Conservation (phyloP, 306 rosid genomes). For the Sophora flavescens region DNA sequence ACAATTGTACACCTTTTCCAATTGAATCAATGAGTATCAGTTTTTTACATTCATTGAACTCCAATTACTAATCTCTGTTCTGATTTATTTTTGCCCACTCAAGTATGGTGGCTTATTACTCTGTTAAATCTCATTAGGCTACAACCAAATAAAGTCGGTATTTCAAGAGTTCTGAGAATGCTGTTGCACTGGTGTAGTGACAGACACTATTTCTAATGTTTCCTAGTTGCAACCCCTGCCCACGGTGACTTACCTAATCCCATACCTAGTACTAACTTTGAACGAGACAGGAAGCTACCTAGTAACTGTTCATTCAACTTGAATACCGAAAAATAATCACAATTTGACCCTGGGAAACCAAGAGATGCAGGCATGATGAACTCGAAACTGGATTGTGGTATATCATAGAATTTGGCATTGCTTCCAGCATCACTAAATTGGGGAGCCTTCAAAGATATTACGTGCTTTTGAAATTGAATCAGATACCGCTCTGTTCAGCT, state of each 20-base stretch:
- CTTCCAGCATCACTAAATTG: conserved; percentile 11
- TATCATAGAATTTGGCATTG: too few relatives aligned
- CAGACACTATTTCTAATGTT: too few relatives aligned
- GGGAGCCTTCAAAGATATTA: background rate
- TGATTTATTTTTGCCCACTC: too few relatives aligned
- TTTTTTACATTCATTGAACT: too few relatives aligned
- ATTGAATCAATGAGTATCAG: too few relatives aligned
- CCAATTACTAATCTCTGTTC: too few relatives aligned
- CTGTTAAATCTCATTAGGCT: conserved; percentile 3
- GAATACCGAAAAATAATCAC: background rate
- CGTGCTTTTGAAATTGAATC: background rate
- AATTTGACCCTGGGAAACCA: background rate
- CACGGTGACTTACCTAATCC: conserved; percentile 2
- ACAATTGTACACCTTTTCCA: too few relatives aligned
- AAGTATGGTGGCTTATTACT: too few relatives aligned
- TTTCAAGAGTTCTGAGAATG: background rate
- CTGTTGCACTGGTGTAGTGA: background rate
- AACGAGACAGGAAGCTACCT: background rate
- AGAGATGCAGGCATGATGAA: background rate
- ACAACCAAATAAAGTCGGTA: conserved; percentile 3
- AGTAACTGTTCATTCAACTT: background rate
- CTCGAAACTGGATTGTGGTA: background rate
- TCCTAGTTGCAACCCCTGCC: too few relatives aligned
- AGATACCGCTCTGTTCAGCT: background rate
- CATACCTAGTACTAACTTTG: background rate